A percentile compares a stretch with the other conserved stretches of the same genome.
Conservation (phyloP, 257 asterid species). For the Buddleja alternifolia region DNA sequence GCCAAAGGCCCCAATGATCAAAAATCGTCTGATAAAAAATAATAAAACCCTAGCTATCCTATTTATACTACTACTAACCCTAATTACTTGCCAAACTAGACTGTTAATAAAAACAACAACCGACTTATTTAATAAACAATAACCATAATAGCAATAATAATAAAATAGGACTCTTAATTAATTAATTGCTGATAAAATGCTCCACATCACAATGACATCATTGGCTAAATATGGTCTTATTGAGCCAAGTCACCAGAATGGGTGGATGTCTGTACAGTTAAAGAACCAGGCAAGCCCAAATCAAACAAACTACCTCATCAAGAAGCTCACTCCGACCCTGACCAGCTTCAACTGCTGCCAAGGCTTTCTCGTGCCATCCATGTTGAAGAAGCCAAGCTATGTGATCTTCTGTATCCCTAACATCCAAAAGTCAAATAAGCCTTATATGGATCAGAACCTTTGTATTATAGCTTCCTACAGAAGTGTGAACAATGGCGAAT, state of each 20-base stretch:
- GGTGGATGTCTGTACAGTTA: neutral
- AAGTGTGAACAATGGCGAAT: conserved; percentile 7
- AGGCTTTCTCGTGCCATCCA: conserved; percentile 93
- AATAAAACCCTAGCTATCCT: no score
- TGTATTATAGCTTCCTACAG: neutral
- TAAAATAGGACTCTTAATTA: no score
- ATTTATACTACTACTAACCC: no score
- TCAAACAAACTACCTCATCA: conserved; percentile 71
- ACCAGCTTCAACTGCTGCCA: conserved; percentile 98
- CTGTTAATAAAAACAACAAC: no score
- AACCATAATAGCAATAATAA: no score
- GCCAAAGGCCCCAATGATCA: no score
- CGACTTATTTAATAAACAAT: no score
- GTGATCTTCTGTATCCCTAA: conserved; percentile 99
- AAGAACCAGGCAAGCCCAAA: conserved; percentile 4
- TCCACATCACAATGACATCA: no score
- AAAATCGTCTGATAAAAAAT: no score
- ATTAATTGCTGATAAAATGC: no score
- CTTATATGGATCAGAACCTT: conserved; percentile 22
- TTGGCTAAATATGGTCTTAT: conserved; percentile 17
- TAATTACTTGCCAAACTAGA: no score
- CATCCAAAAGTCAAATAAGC: conserved; percentile 31
- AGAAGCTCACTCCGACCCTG: conserved; percentile 92
- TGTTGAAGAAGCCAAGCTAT: conserved; percentile 98
- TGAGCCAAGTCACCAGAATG: neutral